Percentiles rank a stretch among this genome's conserved stretches.
These are phyloP conservation scores for Gardenia jasminoides DNA, from an alignment of 257 asterid genomes.

Conservation along the genomic window DNA sequence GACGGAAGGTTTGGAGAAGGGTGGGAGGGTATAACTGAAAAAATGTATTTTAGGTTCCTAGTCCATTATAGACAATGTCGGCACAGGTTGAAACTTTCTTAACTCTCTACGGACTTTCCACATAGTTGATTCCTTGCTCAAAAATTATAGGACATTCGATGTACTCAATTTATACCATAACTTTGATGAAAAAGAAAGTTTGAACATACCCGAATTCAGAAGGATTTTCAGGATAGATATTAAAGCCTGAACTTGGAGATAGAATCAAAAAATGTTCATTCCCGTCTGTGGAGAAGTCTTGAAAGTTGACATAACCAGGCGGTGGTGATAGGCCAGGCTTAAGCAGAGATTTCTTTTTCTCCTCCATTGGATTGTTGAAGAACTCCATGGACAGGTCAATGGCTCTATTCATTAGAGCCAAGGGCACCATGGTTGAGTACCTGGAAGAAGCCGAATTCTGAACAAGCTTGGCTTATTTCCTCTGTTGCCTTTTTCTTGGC, in stretches of 20 bases:
- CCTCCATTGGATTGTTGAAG: slow-evolving; percentile 33
- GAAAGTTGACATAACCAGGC: slow-evolving; percentile 41
- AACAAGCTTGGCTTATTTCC: slow-evolving; percentile 29
- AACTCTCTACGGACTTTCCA: too few relatives aligned
- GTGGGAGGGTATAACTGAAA: too few relatives aligned
- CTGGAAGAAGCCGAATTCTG: slow-evolving; percentile 42
- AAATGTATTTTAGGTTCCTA: too few relatives aligned
- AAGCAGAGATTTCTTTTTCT: slow-evolving; percentile 30
- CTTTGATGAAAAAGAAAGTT: too few relatives aligned
- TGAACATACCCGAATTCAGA: slow-evolving; percentile 16
- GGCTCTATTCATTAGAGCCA: slow-evolving; percentile 38
- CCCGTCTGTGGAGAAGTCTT: slow-evolving; percentile 29
- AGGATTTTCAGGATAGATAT: slow-evolving; percentile 26
- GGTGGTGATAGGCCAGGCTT: slow-evolving; percentile 29
- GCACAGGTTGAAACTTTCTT: too few relatives aligned
- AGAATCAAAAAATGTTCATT: slow-evolving; percentile 44
- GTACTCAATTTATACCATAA: too few relatives aligned
- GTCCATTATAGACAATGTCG: too few relatives aligned
- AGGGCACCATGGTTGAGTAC: slow-evolving; percentile 40
- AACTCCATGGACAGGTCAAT: slow-evolving; percentile 30
- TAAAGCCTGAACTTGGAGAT: slow-evolving; percentile 30
- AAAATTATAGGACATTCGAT: too few relatives aligned
- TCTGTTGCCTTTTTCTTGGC: slow-evolving; percentile 29
- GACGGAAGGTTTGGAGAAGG: too few relatives aligned
- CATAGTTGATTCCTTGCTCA: too few relatives aligned